Conservation (phyloP, 2,329 filamentous ascomycete species). For the Fusarium falciforme region DNA sequence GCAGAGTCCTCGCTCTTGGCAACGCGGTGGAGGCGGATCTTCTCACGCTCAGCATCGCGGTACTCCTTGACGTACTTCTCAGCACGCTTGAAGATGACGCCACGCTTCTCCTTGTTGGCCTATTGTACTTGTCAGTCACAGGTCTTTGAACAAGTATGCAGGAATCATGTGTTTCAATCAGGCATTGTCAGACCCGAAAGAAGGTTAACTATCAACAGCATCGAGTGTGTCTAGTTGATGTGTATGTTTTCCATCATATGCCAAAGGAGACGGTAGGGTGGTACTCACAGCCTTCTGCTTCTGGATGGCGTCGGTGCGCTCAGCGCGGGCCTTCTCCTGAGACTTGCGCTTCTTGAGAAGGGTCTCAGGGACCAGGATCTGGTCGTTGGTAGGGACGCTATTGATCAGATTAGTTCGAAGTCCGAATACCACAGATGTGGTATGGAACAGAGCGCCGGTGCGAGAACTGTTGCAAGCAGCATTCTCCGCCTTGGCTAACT, state of each 20-base stretch:
- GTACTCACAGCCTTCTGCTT: constrained; percentile 91
- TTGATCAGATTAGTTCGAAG: constrained; percentile 86
- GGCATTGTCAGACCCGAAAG: constrained; percentile 94
- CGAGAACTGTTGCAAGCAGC: constrained; percentile 93
- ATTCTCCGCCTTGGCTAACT: constrained; percentile 92
- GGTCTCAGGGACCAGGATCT: constrained; percentile 98
- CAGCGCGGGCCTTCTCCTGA: constrained; percentile 98
- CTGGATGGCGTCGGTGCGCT: constrained; percentile 80
- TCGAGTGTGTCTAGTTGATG: constrained; percentile 96
- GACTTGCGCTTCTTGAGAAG: constrained; percentile 99
- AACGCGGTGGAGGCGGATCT: constrained; percentile 89
- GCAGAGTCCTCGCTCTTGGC: constrained; percentile 93
- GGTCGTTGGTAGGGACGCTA: constrained; percentile 87
- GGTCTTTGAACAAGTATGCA: constrained; percentile 26
- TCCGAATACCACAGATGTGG: constrained; percentile 66
- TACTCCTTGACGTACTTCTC: constrained; percentile 99
- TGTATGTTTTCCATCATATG: constrained; percentile 89
- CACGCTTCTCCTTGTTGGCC: constrained; percentile 99
- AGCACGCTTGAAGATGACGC: constrained; percentile 99
- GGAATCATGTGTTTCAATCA: constrained; percentile 43
- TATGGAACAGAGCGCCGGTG: constrained; percentile 80
- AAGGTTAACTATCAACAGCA: constrained; percentile 99
- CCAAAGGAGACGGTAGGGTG: constrained; percentile 45
- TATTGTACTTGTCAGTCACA: constrained; percentile 60
- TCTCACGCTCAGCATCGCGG: constrained; percentile 97